Evolutionary conservation across 2,329 filamentous ascomycete species (phyloP).

Genomic region (Colletotrichum sidae): DNA sequence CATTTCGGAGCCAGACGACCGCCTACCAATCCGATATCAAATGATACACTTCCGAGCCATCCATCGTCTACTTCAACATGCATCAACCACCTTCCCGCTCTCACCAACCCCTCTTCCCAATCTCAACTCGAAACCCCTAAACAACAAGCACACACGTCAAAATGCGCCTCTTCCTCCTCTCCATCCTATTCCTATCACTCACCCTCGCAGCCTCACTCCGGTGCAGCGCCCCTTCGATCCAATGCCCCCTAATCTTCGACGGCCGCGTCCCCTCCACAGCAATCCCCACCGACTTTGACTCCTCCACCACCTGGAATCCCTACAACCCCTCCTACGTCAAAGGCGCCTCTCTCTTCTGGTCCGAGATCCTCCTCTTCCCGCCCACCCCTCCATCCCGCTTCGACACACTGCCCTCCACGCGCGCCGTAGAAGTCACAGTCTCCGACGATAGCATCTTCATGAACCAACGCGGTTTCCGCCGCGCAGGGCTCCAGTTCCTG

Average conservation of each 20-base stretch:
- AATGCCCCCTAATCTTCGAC: constrained; percentile 52
- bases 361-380: constrained; percentile 50
- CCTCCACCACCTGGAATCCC: constrained; percentile 42
- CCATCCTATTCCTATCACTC: background rate
- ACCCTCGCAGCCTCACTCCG: background rate
- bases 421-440: constrained; percentile 57
- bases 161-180: constrained; percentile 5
- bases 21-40: background rate
- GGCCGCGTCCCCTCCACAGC: constrained; percentile 47
- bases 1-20: background rate
- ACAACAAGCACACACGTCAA: background rate
- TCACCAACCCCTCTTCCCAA: background rate
- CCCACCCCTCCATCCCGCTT: constrained; percentile 46
- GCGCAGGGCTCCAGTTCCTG: constrained; percentile 56
- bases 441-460: constrained; percentile 58
- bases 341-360: constrained; percentile 49
- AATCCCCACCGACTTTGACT: constrained; percentile 46
- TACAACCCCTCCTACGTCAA: constrained; percentile 53
- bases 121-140: background rate
- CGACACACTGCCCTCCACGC: constrained; percentile 47
- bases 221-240: constrained; percentile 31
- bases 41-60: background rate
- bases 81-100: no score
- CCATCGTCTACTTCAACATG: no score
- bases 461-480: constrained; percentile 58